Evolutionary conservation across 805 yeast genomes (phyloP).

Genomic region (Kluyveromyces nonfermentans): DNA sequence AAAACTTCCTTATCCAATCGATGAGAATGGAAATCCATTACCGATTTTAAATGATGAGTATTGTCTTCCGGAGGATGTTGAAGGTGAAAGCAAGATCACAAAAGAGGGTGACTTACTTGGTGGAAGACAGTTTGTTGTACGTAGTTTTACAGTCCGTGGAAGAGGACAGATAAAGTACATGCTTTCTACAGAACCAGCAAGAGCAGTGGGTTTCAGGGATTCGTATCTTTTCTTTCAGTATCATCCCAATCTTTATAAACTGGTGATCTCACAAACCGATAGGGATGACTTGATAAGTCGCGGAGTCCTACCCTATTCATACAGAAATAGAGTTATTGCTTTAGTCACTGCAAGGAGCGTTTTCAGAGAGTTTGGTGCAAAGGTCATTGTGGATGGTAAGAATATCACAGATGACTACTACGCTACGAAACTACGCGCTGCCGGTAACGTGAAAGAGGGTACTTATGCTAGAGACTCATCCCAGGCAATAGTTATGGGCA

Average conservation of each 20-base stretch:
- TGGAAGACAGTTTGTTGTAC: constrained; percentile 64
- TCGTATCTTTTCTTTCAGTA: constrained; percentile 84
- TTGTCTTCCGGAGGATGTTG: constrained; percentile 62
- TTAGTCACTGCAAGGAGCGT: constrained; percentile 85
- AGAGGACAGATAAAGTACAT: constrained; percentile 66
- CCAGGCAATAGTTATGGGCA: constrained; percentile 4
- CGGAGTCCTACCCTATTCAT: constrained; percentile 77
- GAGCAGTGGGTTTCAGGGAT: constrained; percentile 89
- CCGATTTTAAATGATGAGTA: constrained; percentile 68
- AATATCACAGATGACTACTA: constrained; percentile 84
- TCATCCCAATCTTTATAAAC: constrained; percentile 66
- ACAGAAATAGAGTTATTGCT: constrained; percentile 83
- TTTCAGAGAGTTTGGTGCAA: constrained; percentile 87
- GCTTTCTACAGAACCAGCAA: constrained; percentile 94
- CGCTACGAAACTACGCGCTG: constrained; percentile 42
- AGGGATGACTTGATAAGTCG: constrained; percentile 75
- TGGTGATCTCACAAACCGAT: constrained; percentile 64
- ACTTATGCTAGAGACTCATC: constrained; percentile 30
- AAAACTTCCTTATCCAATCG: constrained; percentile 38
- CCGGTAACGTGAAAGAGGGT: constrained; percentile 60
- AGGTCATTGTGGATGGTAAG: constrained; percentile 68
- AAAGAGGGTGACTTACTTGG: constrained; percentile 57
- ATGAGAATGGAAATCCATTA: constrained; percentile 60
- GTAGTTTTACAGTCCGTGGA: constrained; percentile 49
- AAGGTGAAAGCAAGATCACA: constrained; percentile 69